Conservation (phyloP, 2,329 filamentous ascomycete genomes). For the Colletotrichum lindemuthianum region DNA sequence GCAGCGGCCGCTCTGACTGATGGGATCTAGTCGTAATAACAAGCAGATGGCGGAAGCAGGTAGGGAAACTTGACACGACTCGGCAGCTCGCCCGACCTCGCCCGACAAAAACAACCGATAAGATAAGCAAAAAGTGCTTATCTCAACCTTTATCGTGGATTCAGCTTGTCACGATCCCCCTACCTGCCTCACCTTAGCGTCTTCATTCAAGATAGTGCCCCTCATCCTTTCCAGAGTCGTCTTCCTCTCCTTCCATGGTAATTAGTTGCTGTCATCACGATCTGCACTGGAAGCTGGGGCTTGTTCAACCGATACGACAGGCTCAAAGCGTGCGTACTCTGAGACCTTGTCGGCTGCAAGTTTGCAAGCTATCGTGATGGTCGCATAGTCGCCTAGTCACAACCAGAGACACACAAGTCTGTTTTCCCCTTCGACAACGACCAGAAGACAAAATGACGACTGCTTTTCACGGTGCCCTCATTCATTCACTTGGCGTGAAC, state of each 20-base stretch:
- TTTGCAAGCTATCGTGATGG: too few species aligned
- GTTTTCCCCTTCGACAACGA: neutral
- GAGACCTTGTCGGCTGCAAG: too few species aligned
- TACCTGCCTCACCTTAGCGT: slow-evolving; percentile 2
- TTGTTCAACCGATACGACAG: too few species aligned
- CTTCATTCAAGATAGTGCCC: too few species aligned
- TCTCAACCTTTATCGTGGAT: too few species aligned
- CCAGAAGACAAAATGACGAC: neutral
- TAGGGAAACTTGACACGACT: neutral
- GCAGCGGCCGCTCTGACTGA: neutral
- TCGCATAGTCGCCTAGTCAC: too few species aligned
- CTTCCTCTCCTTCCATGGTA: too few species aligned
- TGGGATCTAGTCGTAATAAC: neutral
- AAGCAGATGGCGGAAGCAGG: neutral
- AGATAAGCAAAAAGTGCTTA: slow-evolving; percentile 16
- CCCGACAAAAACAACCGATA: slow-evolving; percentile 11
- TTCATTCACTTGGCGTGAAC: slow-evolving; percentile 50
- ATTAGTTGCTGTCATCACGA: too few species aligned
- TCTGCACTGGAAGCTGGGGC: too few species aligned
- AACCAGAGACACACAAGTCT: too few species aligned
- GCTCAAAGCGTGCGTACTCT: too few species aligned
- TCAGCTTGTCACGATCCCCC: neutral
- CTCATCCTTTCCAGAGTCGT: too few species aligned
- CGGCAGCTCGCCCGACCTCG: slow-evolving; percentile 23
- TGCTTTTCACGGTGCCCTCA: slow-evolving; percentile 53